These are phyloP conservation scores for Jatropha podagrica DNA, from an alignment of 441 rosid species.

Conservation along the genomic window DNA sequence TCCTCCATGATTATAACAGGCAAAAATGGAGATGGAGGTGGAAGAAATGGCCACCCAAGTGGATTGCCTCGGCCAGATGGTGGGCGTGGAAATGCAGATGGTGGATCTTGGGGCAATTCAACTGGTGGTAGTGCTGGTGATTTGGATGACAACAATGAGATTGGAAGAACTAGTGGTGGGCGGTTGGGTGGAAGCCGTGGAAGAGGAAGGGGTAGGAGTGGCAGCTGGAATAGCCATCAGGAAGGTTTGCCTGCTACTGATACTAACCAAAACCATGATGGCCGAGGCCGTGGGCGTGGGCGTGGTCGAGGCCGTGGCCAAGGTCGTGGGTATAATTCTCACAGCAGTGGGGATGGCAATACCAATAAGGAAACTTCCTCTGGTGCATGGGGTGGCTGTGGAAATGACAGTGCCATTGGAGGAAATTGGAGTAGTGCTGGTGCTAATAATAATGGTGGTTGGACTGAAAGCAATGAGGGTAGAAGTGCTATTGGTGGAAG, in stretches of 20 bases:
- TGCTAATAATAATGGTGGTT: background rate
- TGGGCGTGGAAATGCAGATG: constrained; percentile 19
- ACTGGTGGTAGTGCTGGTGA: background rate
- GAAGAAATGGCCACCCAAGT: constrained; percentile 65
- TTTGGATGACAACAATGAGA: constrained; percentile 14
- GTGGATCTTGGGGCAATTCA: too few relatives aligned
- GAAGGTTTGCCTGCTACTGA: too few relatives aligned
- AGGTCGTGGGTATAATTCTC: background rate
- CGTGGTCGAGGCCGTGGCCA: background rate
- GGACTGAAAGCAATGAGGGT: background rate
- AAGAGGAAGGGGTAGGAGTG: background rate
- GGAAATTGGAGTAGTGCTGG: constrained; percentile 28
- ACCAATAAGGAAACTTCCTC: background rate
- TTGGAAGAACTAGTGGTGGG: background rate
- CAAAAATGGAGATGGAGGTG: constrained; percentile 39
- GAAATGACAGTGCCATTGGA: constrained; percentile 7
- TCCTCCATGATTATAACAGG: constrained; percentile 33
- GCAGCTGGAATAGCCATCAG: background rate
- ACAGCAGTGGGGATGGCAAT: constrained; percentile 1
- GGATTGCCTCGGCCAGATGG: constrained; percentile 65
- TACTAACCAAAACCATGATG: too few relatives aligned
- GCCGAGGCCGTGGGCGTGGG: background rate
- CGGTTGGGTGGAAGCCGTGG: background rate
- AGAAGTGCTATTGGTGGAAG: background rate
- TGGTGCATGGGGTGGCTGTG: constrained; percentile 13